phyloP scores from a whole-genome alignment of 2,329 filamentous ascomycete species.

The Ophiostoma ips region DNA sequence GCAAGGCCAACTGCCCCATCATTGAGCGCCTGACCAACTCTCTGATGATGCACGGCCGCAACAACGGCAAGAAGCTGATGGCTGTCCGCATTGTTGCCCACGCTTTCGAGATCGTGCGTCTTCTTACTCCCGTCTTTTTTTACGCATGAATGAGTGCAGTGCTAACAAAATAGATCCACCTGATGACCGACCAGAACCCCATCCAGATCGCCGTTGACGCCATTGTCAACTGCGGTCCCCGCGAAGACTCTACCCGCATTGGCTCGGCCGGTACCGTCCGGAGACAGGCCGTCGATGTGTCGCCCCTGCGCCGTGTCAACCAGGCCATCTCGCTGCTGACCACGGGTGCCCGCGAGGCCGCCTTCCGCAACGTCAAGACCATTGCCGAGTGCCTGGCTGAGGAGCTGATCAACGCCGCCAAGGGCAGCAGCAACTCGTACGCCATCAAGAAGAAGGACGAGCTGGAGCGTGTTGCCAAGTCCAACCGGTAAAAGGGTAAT shows the following conservation, averaged over 20 bases:
- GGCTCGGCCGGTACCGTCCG: slow-evolving; percentile 98
- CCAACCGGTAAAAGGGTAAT: slow-evolving; percentile 76
- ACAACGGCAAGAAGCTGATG: slow-evolving; percentile 99
- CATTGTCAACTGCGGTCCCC: slow-evolving; percentile 99
- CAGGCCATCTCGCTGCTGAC: slow-evolving; percentile 98
- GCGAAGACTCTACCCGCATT: slow-evolving; percentile 99
- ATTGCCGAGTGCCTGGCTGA: slow-evolving; percentile 99
- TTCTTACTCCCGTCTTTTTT: too few species aligned
- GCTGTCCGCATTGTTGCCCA: slow-evolving; percentile 98
- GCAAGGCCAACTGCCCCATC: slow-evolving; percentile 99
- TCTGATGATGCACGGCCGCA: slow-evolving; percentile 99
- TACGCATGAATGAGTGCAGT: too few species aligned
- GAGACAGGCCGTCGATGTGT: slow-evolving; percentile 99
- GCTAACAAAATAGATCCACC: slow-evolving; percentile 61
- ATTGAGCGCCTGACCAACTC: slow-evolving; percentile 99
- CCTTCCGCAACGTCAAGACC: slow-evolving; percentile 99
- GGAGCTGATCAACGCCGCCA: slow-evolving; percentile 99
- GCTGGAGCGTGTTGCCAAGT: slow-evolving; percentile 99
- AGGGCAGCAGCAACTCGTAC: slow-evolving; percentile 99
- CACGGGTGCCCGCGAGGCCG: slow-evolving; percentile 94
- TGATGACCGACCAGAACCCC: slow-evolving; percentile 99
- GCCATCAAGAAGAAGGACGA: slow-evolving; percentile 99
- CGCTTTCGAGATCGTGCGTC: slow-evolving; percentile 89
- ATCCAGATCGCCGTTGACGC: slow-evolving; percentile 99
- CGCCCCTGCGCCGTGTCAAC: slow-evolving; percentile 98